Evolutionary conservation across 2,329 filamentous ascomycete species (phyloP).

Genomic region (Beauveria asiatica): DNA sequence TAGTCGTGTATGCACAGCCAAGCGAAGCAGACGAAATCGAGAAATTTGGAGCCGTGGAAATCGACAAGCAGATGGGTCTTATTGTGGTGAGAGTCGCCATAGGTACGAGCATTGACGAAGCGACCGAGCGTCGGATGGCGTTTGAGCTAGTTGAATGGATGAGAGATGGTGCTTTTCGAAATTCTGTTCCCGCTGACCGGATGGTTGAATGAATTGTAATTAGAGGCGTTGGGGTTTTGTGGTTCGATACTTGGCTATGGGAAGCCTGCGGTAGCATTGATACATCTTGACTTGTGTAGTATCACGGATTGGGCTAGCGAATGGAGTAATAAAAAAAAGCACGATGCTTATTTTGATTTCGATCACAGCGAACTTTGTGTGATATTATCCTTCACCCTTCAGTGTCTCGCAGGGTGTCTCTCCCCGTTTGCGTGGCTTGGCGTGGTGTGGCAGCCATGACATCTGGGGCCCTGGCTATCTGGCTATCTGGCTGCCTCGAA

Average conservation of each 20-base stretch:
- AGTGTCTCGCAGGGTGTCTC: constrained; percentile 4
- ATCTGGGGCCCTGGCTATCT: no score
- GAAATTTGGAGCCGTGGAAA: constrained; percentile 45
- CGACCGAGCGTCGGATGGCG: constrained; percentile 62
- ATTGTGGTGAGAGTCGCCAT: constrained; percentile 45
- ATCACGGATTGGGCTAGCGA: neutral
- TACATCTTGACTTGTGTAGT: neutral
- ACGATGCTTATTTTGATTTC: neutral
- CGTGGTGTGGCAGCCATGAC: neutral
- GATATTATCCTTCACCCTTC: neutral
- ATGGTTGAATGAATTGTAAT: constrained; percentile 8
- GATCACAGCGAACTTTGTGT: neutral
- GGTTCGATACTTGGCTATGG: neutral
- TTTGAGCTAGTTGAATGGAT: constrained; percentile 89
- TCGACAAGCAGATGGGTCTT: constrained; percentile 40
- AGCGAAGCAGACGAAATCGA: constrained; percentile 26
- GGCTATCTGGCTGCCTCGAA: neutral
- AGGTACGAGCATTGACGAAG: constrained; percentile 50
- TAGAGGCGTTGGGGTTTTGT: neutral
- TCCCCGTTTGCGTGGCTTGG: neutral
- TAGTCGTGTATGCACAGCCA: constrained; percentile 59
- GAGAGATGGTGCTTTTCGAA: constrained; percentile 35
- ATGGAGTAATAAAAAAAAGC: neutral
- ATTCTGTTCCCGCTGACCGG: constrained; percentile 16
- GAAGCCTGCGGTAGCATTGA: neutral